Evolutionary conservation across 2,329 filamentous ascomycete species (phyloP).

Genomic region (Microcyclosporella mali): DNA sequence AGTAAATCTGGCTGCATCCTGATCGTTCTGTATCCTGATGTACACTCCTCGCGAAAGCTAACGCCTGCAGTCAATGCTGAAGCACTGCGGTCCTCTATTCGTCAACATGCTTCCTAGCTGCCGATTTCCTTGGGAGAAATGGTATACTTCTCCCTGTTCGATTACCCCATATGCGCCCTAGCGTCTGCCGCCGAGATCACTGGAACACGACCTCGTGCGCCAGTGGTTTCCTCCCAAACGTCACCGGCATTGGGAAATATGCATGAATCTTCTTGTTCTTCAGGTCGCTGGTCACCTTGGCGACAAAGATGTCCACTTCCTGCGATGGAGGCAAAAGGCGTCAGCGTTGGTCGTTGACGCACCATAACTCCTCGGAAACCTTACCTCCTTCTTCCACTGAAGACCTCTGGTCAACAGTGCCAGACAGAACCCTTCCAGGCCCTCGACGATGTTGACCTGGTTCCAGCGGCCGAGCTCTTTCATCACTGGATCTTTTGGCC

Average conservation of each 20-base stretch:
- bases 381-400: slow-evolving; percentile 35
- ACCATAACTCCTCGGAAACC: too few relatives aligned
- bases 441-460: slow-evolving; percentile 37
- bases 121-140: too few relatives aligned
- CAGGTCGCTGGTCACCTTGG: slow-evolving; percentile 30
- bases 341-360: too few relatives aligned
- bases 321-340: too few relatives aligned
- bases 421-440: slow-evolving; percentile 39
- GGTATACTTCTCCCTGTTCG: too few relatives aligned
- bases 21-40: too few relatives aligned
- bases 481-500: slow-evolving; percentile 45
- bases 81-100: too few relatives aligned
- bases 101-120: background rate
- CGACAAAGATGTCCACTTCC: slow-evolving; percentile 41
- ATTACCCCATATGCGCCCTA: background rate
- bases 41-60: too few relatives aligned
- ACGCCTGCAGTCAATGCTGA: too few relatives aligned
- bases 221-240: slow-evolving; percentile 30
- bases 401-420: slow-evolving; percentile 38
- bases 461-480: slow-evolving; percentile 47
- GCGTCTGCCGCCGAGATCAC: background rate
- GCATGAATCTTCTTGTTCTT: slow-evolving; percentile 33
- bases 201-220: slow-evolving; percentile 13
- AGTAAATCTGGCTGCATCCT: too few relatives aligned
- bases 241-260: slow-evolving; percentile 36